Evolutionary conservation across 495 filamentous ascomycete genomes (phyloP).

Genomic region (Aspergillus carlsbadensis): DNA sequence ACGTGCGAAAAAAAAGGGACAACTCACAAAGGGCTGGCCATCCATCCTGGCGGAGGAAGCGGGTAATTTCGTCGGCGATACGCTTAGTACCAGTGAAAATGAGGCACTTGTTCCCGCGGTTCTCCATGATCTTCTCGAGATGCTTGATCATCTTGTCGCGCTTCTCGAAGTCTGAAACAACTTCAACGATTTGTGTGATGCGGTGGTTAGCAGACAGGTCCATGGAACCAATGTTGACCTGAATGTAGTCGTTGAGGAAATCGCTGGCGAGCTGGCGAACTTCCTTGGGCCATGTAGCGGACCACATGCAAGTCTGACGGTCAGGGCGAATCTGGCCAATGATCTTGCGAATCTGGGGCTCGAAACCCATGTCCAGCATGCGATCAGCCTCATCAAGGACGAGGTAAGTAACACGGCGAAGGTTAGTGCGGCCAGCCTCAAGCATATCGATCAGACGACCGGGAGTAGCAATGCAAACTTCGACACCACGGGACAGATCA

Average conservation of each 20-base stretch:
- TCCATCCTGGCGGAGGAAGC: slow-evolving; percentile 97
- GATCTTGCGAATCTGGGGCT: slow-evolving; percentile 98
- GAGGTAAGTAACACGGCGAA: slow-evolving; percentile 95
- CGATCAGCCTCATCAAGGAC: slow-evolving; percentile 99
- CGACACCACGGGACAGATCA: slow-evolving; percentile 88
- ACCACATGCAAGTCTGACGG: slow-evolving; percentile 99
- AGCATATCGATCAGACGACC: slow-evolving; percentile 99
- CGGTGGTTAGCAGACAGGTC: slow-evolving; percentile 97
- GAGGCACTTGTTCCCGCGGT: slow-evolving; percentile 87
- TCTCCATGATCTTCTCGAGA: slow-evolving; percentile 96
- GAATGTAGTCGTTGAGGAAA: slow-evolving; percentile 94
- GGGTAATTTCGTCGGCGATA: slow-evolving; percentile 96
- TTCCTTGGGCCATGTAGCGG: slow-evolving; percentile 99
- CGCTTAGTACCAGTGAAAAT: slow-evolving; percentile 99
- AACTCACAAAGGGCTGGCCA: slow-evolving; percentile 96
- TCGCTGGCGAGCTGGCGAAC: slow-evolving; percentile 93
- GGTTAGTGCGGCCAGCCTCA: slow-evolving; percentile 94
- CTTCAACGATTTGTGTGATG: slow-evolving; percentile 96
- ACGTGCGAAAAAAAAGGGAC: not conserved
- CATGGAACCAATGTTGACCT: slow-evolving; percentile 98
- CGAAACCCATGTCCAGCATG: slow-evolving; percentile 99
- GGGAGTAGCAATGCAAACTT: slow-evolving; percentile 97
- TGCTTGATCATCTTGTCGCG: slow-evolving; percentile 97
- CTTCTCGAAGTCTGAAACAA: slow-evolving; percentile 95
- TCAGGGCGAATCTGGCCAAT: slow-evolving; percentile 97